Evolutionary conservation across 495 filamentous ascomycete species (phyloP), one percentile per base, ranked within the genome.

Genomic region (Cryomyces antarcticus): DNA sequence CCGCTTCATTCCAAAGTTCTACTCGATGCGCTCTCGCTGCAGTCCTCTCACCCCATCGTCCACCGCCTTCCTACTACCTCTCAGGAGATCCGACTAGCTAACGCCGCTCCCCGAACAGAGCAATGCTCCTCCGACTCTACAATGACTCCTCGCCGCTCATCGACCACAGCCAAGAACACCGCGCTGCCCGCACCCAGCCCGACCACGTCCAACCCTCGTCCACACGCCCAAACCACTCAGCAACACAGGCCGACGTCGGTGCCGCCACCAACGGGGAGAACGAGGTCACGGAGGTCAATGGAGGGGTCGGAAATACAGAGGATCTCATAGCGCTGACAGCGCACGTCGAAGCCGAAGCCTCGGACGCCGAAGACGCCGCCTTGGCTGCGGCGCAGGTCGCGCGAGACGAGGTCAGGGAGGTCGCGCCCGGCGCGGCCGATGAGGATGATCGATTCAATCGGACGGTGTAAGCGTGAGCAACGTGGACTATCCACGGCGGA

Each of bases 71-170:
- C 17, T 24, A 2, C 2, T 24, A 24, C 17, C 17, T 1, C 17
- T 24, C 17, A 1, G 2, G 17, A 1, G 1, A 2, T 24, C 2
- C 17, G 17, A 24, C 17, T 24, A 24, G 17, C 17, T 24, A 24
- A 24, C 17, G 17, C 17, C 17, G 1, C 2, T 24, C 17, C 17
- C 17, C 10, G 5, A 9, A 30, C 37, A 55, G 52, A 31, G 89
- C 88, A 6, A 88, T 95, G 82, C 66, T 95, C 51, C 68, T 94
- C 43, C 73, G 89, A 31, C 67, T 97, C 31, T 97, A 77, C 63
- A 86, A 94, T 52, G 87, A 95, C 46, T 70, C 71, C 24, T 75
- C 77, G 2, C 82, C 79, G 3, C 62, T 95, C 11, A 52, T 56
- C 31, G 65, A 70, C 41, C 67, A 56, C 42, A 59, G 57, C 5